Conservation (phyloP, 495 filamentous ascomycete genomes). For the Xanthoparmelia taractica region DNA sequence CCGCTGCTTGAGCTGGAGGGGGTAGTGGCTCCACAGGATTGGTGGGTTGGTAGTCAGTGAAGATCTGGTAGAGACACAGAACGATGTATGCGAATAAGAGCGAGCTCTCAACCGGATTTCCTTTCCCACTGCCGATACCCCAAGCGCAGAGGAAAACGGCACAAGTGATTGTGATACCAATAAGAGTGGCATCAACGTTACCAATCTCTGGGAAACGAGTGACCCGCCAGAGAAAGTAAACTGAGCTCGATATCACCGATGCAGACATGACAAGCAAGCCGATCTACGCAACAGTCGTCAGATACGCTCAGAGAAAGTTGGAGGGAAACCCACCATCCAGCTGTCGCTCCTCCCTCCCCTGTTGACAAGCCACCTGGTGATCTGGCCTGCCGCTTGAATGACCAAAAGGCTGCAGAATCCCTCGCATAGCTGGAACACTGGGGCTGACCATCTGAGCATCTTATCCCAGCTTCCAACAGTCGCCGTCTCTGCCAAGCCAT, state of each 20-base stretch:
- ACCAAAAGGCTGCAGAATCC: conserved; percentile 95
- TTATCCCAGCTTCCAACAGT: conserved; percentile 86
- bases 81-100: conserved; percentile 94
- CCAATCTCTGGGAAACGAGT: conserved; percentile 86
- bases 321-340: conserved; percentile 72
- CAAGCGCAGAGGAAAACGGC: conserved; percentile 86
- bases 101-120: conserved; percentile 92
- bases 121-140: conserved; percentile 89
- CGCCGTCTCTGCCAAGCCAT: conserved; percentile 66
- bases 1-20: conserved; percentile 52
- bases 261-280: conserved; percentile 77
- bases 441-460: conserved; percentile 84
- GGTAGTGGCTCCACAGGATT: conserved; percentile 48
- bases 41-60: conserved; percentile 91
- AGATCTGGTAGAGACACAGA: conserved; percentile 97
- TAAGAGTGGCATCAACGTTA: conserved; percentile 88
- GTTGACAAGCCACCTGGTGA: conserved; percentile 94
- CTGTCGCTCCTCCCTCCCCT: conserved; percentile 77
- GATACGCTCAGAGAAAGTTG: neutral
- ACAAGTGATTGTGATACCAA: conserved; percentile 84
- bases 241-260: conserved; percentile 81
- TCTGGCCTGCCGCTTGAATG: conserved; percentile 88
- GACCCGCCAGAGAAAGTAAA: conserved; percentile 95
- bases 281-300: conserved; percentile 50
- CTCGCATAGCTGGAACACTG: conserved; percentile 87